Conservation (phyloP, 768 basidiomycete genomes). For the Lactarius deliciosus region DNA sequence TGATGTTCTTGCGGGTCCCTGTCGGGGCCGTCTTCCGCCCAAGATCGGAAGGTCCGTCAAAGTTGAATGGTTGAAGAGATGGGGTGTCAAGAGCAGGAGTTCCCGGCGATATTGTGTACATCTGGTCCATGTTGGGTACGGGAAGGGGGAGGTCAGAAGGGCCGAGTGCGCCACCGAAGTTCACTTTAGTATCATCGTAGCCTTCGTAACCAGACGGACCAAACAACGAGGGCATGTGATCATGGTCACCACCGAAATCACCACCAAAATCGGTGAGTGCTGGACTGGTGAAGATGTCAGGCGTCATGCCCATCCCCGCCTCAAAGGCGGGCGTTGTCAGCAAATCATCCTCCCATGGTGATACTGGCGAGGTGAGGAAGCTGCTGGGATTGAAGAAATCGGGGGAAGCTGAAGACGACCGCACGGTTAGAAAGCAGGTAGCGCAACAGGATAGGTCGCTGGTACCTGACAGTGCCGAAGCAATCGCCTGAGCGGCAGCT, state of each 20-base stretch:
- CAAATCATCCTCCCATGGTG: slow-evolving; percentile 49
- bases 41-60: slow-evolving; percentile 13
- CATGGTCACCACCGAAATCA: slow-evolving; percentile 39
- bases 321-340: slow-evolving; percentile 46
- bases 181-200: slow-evolving; percentile 22
- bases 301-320: slow-evolving; percentile 34
- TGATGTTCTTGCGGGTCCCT: slow-evolving; percentile 71
- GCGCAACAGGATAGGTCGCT: neutral
- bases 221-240: slow-evolving; percentile 33
- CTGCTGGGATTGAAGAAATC: slow-evolving; percentile 44
- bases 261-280: slow-evolving; percentile 40
- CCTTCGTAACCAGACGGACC: slow-evolving; percentile 22
- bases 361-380: slow-evolving; percentile 49
- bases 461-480: slow-evolving; percentile 26
- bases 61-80: slow-evolving; percentile 38
- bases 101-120: slow-evolving; percentile 52
- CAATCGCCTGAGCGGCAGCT: slow-evolving; percentile 27
- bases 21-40: slow-evolving; percentile 45
- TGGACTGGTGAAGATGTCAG: slow-evolving; percentile 46
- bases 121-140: slow-evolving; percentile 36
- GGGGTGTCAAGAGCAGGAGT: slow-evolving; percentile 49
- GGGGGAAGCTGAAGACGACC: slow-evolving; percentile 39
- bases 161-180: neutral
- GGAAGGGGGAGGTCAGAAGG: slow-evolving; percentile 29
- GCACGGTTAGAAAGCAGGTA: neutral